A percentile compares a stretch with the other conserved stretches of the same genome.
phyloP scores from a whole-genome alignment of 2,329 filamentous ascomycete genomes.

The Calonectria pseudoturangicola region DNA sequence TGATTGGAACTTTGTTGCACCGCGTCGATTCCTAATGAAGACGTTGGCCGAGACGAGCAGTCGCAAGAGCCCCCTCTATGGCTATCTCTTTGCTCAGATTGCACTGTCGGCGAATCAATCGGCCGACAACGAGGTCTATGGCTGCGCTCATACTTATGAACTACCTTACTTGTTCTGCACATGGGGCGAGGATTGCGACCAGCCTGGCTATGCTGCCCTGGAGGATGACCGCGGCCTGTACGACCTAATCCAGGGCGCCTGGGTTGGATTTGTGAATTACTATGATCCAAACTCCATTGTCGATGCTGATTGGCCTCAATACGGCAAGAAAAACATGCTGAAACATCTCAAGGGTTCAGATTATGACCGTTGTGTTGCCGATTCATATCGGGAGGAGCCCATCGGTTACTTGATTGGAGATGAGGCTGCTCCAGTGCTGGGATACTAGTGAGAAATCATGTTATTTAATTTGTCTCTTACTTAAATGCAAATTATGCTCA shows the following conservation, averaged over 20 bases:
- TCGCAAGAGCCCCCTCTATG: background rate
- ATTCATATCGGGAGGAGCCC: background rate
- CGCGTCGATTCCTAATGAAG: background rate
- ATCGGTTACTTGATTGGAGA: constrained; percentile 6
- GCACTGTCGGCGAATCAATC: background rate
- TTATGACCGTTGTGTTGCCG: background rate
- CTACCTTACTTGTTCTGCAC: background rate
- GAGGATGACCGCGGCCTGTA: background rate
- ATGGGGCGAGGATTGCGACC: background rate
- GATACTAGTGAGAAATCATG: background rate
- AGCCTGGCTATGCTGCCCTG: background rate
- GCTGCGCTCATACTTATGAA: background rate
- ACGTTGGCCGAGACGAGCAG: background rate
- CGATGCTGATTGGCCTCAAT: background rate
- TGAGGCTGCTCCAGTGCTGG: background rate
- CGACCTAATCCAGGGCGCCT: background rate
- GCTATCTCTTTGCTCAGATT: constrained; percentile 1
- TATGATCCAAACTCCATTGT: constrained; percentile 1
- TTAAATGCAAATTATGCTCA: background rate
- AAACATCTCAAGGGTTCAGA: background rate
- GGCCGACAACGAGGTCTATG: background rate
- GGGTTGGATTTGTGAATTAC: constrained; percentile 3
- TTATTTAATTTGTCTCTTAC: background rate
- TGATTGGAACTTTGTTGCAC: constrained; percentile 10
- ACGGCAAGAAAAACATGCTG: background rate